Percentiles rank a stretch among this genome's conserved stretches.
Evolutionary conservation across 306 rosid genomes (phyloP).

Genomic region (Myrica gale): DNA sequence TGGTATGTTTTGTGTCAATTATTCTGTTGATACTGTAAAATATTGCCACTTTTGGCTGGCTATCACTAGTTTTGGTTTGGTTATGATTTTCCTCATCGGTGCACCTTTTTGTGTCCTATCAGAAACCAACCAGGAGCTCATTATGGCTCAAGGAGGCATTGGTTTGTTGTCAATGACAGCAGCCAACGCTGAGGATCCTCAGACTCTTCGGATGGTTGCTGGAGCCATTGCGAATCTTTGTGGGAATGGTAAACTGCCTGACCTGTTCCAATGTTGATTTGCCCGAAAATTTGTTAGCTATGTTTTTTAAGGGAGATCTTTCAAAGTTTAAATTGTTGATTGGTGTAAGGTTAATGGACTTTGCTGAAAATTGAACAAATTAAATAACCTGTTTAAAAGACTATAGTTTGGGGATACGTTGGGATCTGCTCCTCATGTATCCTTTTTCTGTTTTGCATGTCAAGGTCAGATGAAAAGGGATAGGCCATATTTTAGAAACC

Average conservation of each 20-base stretch:
- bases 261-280: conserved; percentile 23
- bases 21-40: not conserved
- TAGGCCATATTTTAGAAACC: not conserved
- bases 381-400: not conserved
- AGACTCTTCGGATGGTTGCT: conserved; percentile 97
- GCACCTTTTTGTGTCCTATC: conserved; percentile 36
- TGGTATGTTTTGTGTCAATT: conserved; percentile 42
- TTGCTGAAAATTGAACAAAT: not conserved
- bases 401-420: not conserved
- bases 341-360: not conserved
- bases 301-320: conserved; percentile 3
- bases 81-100: conserved; percentile 16
- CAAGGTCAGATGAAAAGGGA: not conserved
- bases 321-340: not conserved
- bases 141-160: conserved; percentile 96
- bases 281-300: conserved; percentile 12
- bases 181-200: conserved; percentile 86
- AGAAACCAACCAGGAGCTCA: conserved; percentile 98
- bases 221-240: conserved; percentile 98
- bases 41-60: conserved; percentile 14
- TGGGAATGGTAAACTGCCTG: conserved; percentile 73
- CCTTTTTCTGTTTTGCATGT: not conserved
- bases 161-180: conserved; percentile 80
- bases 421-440: not conserved
- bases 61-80: not conserved